Evolutionary conservation across 176 grass and related monocot genomes (phyloP), one percentile per base, ranked within the genome.

Genomic region (Panicum miliaceum): DNA sequence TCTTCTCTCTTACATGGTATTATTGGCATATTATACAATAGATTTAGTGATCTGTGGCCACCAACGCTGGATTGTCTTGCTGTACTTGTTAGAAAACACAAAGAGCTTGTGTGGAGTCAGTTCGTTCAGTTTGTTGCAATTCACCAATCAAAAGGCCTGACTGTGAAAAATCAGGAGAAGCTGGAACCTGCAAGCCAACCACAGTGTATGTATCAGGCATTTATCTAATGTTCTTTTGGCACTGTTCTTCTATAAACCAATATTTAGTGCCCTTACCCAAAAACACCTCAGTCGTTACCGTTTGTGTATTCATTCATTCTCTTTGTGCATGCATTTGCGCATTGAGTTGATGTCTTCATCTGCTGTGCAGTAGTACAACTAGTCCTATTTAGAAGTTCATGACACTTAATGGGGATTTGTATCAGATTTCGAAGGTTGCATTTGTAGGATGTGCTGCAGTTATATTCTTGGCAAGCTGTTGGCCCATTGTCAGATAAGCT

Each of bases 21-120:
- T 79, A 74, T 95, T 77, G 96, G 96, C 68, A 90, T 93, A 23
- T 84, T 98, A 26, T 81, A 93, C 73, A 98, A 95, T 86, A 90
- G 96, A 79, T 95, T 95, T 84, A 90, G 91, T 79, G 84, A 88
- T 80, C 80, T 98, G 48, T 98, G 96, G 96, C 78, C 92, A 74
- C 84, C 92, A 68, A 81, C 87, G 72, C 42, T 93, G 25, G 91
- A 88, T 79, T 93, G 92, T 50, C 89, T 98, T 75, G 67, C 87
- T 82, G 61, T 88, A 75, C 89, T 98, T 67, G 82, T 98, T 73
- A 85, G 71, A 60, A 90, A 89, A 85, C 80, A 95, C 73, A 95
- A 91, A 78, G 92, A 95, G 53, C 83, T 91, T 81, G 82, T 91
- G 0, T 98, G 96, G 96, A 84, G 81, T 79, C 86, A 82, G 56